phyloP scores from a whole-genome alignment of 768 basidiomycete species.

The Tulasnella sp. region DNA sequence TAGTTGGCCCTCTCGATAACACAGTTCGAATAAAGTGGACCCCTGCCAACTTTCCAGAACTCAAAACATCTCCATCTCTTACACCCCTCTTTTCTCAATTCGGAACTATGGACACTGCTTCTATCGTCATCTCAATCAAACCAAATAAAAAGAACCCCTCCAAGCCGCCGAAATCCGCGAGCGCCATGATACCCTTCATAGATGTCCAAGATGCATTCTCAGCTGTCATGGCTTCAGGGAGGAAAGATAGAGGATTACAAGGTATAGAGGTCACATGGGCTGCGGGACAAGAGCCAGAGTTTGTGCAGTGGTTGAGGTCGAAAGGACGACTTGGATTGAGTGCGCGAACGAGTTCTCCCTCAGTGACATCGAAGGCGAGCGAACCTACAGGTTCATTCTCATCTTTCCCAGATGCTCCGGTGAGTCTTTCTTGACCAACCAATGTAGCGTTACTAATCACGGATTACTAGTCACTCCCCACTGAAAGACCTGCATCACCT shows the following conservation, averaged over 20 bases:
- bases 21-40: conserved; percentile 62
- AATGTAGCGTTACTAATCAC: background rate
- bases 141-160: conserved; percentile 42
- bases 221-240: conserved; percentile 45
- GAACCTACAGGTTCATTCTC: conserved; percentile 34
- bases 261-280: conserved; percentile 64
- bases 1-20: conserved; percentile 50
- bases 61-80: conserved; percentile 42
- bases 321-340: conserved; percentile 31
- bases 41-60: conserved; percentile 41
- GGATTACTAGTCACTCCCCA: conserved; percentile 11
- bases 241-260: conserved; percentile 39
- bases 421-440: conserved; percentile 25
- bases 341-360: background rate
- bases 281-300: conserved; percentile 57
- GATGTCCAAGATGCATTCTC: conserved; percentile 66
- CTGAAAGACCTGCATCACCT: conserved; percentile 7
- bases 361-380: background rate
- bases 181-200: conserved; percentile 62
- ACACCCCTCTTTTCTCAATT: conserved; percentile 43
- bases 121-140: conserved; percentile 57
- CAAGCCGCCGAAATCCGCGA: conserved; percentile 51
- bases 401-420: conserved; percentile 48
- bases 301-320: conserved; percentile 59
- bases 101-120: conserved; percentile 46